A percentile compares a stretch with the other conserved stretches of the same genome.
Conservation (phyloP, 106 monocot species). For the Dendrobium officinale region DNA sequence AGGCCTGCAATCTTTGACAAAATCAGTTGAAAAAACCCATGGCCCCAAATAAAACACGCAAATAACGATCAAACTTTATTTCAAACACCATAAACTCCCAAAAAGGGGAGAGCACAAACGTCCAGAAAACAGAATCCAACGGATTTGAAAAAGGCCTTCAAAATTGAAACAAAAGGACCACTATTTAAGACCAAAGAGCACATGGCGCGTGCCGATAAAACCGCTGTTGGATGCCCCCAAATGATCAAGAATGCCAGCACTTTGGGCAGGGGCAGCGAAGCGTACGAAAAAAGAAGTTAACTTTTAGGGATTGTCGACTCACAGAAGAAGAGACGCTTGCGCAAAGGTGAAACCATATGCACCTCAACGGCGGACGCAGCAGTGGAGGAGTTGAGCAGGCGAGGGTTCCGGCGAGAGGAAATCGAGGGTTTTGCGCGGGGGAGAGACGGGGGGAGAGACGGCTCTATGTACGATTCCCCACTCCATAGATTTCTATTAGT, state of each 20-base stretch:
- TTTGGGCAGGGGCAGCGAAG: background rate
- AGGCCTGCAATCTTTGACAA: background rate
- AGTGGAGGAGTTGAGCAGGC: background rate
- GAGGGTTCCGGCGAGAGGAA: background rate
- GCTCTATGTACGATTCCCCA: too few species aligned
- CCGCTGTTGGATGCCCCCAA: background rate
- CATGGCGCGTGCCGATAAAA: background rate
- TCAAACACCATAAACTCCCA: background rate
- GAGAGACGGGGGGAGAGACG: background rate
- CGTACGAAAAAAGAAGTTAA: background rate
- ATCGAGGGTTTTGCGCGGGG: background rate
- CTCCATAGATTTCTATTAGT: too few species aligned
- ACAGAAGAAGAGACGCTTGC: background rate
- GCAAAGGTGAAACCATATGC: background rate
- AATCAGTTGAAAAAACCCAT: background rate
- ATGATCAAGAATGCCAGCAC: background rate
- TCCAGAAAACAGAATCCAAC: background rate
- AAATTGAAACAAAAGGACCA: background rate
- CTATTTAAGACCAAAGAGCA: background rate
- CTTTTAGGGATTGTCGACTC: background rate
- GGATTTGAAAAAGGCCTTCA: background rate
- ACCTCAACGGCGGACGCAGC: background rate
- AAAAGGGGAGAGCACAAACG: background rate
- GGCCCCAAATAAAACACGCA: background rate
- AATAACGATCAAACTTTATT: background rate